Evolutionary conservation across 2,329 filamentous ascomycete genomes (phyloP), one percentile per base, ranked within the genome.

Genomic region (Venturia nashicola): DNA sequence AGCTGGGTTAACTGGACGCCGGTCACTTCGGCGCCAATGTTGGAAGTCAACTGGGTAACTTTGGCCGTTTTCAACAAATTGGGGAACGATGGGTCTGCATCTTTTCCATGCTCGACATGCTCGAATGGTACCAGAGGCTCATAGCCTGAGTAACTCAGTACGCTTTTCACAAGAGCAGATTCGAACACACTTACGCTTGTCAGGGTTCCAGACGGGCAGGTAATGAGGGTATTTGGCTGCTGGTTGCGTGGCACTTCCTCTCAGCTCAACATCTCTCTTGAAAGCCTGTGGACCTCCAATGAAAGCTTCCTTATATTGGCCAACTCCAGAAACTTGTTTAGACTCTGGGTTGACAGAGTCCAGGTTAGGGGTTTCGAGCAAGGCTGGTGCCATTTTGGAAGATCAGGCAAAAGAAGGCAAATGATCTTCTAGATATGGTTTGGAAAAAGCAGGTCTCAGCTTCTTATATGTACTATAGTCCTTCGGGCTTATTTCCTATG

Each of bases 81-180:
- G 0, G 84, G 82, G 70, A 87, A 91, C 1, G 78, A 76, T 1
- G 83, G 77, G 71, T 92, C 87, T 59, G 89, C 89, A 68, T 91
- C 86, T 69, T 86, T 86, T 68, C 89, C 89, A 69, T 88, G 88
- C 64, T 93, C 89, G 67, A 84, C 82, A 72, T 91, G 87, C 71
- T 87, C 80, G 69, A 91, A 92, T 0, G 82, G 83, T 66, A 86
- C 76, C 8, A 90, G 79, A 7, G 88, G 86, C 64, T 83, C 80
- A 69, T 86, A 89, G 67, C 54, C 43, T 63, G 40, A 44, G 61
- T 40, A 48, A 6, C 23, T 61, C 42, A 61, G 60, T 36, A 23
- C 27, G 12, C 40, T 48, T 23, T 12, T 61, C 12, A 9, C 48
- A 48, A 36, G 16, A 5, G n/a, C 2, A 44, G 23, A n/a, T 27